These are phyloP conservation scores for Xerocomellus chrysenteron DNA, from an alignment of 768 basidiomycete species.

Conservation along the genomic window DNA sequence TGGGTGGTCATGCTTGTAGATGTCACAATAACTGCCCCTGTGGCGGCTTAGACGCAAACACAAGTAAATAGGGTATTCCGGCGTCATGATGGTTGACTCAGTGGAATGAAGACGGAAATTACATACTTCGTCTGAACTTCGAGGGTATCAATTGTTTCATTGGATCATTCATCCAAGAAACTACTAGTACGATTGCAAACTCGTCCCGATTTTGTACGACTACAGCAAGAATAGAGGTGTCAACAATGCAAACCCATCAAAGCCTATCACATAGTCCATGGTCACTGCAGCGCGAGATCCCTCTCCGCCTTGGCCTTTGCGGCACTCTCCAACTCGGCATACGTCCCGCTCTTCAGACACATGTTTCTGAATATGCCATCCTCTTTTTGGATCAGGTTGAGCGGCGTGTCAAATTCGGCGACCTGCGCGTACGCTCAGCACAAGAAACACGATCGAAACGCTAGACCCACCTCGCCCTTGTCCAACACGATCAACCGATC, in stretches of 20 bases:
- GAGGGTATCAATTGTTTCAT: too few relatives aligned
- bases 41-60: too few relatives aligned
- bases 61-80: too few relatives aligned
- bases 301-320: conserved; percentile 45
- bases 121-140: too few relatives aligned
- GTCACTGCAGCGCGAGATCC: neutral
- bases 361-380: conserved; percentile 66
- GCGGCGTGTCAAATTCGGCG: conserved; percentile 71
- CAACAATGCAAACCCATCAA: neutral
- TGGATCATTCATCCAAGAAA: too few relatives aligned
- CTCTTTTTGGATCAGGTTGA: conserved; percentile 60
- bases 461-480: conserved; percentile 27
- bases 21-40: too few relatives aligned
- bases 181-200: too few relatives aligned
- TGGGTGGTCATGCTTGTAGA: neutral
- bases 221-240: too few relatives aligned
- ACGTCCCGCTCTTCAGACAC: conserved; percentile 71
- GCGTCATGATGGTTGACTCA: too few relatives aligned
- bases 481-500: conserved; percentile 80
- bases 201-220: too few relatives aligned
- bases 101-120: too few relatives aligned
- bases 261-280: neutral
- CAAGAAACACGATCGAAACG: neutral
- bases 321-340: conserved; percentile 54
- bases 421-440: conserved; percentile 29